phyloP scores from a whole-genome alignment of 306 rosid species.

The Quillaja saponaria region DNA sequence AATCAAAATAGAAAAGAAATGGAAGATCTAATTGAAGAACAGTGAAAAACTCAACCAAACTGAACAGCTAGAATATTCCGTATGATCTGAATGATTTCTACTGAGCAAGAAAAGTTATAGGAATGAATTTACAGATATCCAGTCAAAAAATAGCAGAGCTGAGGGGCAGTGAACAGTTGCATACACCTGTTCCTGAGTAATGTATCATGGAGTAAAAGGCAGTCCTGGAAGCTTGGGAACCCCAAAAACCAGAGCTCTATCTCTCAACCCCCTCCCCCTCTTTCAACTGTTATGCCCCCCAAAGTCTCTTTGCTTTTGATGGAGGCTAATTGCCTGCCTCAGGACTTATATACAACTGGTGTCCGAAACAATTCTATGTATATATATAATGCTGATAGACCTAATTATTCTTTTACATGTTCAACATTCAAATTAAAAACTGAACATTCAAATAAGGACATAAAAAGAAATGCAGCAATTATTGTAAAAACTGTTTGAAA shows the following conservation, averaged over 20 bases:
- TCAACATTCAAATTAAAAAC: too few species aligned
- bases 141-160: background rate
- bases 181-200: conserved; percentile 11
- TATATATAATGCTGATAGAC: too few species aligned
- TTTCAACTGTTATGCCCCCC: too few species aligned
- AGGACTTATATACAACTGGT: too few species aligned
- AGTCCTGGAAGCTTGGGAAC: background rate
- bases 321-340: too few species aligned
- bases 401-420: too few species aligned
- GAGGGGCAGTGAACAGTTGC: background rate
- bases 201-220: background rate
- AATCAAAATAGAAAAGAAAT: background rate
- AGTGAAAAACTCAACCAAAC: background rate
- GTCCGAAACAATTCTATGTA: too few species aligned
- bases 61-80: conserved; percentile 2
- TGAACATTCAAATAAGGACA: too few species aligned
- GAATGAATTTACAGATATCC: background rate
- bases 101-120: conserved; percentile 7
- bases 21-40: background rate
- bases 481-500: too few species aligned
- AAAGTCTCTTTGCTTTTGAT: too few species aligned
- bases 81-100: conserved; percentile 10
- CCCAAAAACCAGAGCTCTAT: background rate
- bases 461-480: too few species aligned
- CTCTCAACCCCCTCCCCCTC: too few species aligned